Conservation (phyloP, 805 yeast genomes). For the Candida sonorensis region DNA sequence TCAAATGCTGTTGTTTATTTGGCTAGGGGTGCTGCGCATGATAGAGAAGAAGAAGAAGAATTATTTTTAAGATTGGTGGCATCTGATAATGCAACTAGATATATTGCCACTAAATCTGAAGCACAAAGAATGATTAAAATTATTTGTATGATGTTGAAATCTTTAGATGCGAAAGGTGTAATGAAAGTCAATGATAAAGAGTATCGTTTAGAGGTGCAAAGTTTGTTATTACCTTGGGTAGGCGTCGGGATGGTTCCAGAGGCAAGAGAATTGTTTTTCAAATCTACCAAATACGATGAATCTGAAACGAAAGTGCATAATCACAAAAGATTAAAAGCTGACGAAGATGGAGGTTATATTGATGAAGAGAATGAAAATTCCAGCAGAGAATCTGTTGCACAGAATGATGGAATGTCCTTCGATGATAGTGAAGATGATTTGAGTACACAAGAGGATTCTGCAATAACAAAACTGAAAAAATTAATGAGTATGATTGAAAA, state of each 20-base stretch:
- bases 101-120: slow-evolving; percentile 25
- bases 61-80: slow-evolving; percentile 8
- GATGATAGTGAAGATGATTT: too few relatives aligned
- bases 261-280: slow-evolving; percentile 48
- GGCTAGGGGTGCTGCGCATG: slow-evolving; percentile 27
- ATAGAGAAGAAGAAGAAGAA: slow-evolving; percentile 15
- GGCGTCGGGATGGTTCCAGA: slow-evolving; percentile 46
- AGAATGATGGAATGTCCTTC: too few relatives aligned
- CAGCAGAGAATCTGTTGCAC: too few relatives aligned
- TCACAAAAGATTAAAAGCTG: too few relatives aligned
- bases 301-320: too few relatives aligned
- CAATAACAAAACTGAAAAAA: too few relatives aligned
- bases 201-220: slow-evolving; percentile 52
- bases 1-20: slow-evolving; percentile 44
- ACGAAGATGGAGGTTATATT: too few relatives aligned
- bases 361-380: too few relatives aligned
- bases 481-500: too few relatives aligned
- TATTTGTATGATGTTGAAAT: slow-evolving; percentile 57
- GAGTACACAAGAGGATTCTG: too few relatives aligned
- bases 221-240: slow-evolving; percentile 58
- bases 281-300: slow-evolving; percentile 3
- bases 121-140: slow-evolving; percentile 40
- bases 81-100: slow-evolving; percentile 8
- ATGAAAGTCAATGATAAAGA: slow-evolving; percentile 40
- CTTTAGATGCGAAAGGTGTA: slow-evolving; percentile 38